Conservation (phyloP, 2,329 filamentous ascomycete species). For the Neocucurbitaria cava region DNA sequence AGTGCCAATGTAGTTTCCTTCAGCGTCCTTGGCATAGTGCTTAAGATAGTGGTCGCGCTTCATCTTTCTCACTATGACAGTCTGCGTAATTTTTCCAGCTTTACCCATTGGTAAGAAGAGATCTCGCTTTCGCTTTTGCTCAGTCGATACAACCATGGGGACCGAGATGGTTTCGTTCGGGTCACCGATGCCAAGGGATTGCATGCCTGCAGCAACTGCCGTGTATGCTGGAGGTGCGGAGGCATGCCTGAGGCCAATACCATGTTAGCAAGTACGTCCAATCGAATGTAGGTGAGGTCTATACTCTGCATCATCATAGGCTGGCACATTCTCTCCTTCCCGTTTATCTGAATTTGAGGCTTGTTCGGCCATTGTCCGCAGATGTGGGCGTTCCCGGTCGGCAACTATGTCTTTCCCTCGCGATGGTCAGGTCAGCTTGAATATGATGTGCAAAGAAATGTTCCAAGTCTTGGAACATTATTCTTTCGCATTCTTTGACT, state of each 20-base stretch:
- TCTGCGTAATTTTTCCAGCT: slow-evolving; percentile 21
- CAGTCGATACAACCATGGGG: slow-evolving; percentile 19
- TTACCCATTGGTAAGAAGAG: not conserved
- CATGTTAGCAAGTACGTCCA: not conserved
- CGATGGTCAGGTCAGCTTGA: not conserved
- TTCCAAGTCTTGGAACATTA: not conserved
- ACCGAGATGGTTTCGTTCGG: slow-evolving; percentile 26
- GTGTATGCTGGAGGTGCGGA: slow-evolving; percentile 1
- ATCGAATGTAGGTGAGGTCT: not conserved
- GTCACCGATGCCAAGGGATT: slow-evolving; percentile 18
- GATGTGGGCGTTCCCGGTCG: not conserved
- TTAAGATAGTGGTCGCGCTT: slow-evolving; percentile 33
- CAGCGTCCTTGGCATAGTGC: slow-evolving; percentile 36
- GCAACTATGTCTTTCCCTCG: not conserved
- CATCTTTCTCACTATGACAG: slow-evolving; percentile 36
- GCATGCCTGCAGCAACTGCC: slow-evolving; percentile 15
- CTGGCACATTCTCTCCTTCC: not conserved
- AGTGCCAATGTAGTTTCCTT: slow-evolving; percentile 39
- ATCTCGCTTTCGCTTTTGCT: slow-evolving; percentile 3
- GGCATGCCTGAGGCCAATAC: not conserved
- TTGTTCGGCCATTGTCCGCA: not conserved
- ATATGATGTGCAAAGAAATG: not conserved
- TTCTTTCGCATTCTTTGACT: not conserved
- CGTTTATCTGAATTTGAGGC: not conserved
- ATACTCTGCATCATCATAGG: not conserved